phyloP scores from a whole-genome alignment of 805 yeast species.

The Gaillardinia entomophila region DNA sequence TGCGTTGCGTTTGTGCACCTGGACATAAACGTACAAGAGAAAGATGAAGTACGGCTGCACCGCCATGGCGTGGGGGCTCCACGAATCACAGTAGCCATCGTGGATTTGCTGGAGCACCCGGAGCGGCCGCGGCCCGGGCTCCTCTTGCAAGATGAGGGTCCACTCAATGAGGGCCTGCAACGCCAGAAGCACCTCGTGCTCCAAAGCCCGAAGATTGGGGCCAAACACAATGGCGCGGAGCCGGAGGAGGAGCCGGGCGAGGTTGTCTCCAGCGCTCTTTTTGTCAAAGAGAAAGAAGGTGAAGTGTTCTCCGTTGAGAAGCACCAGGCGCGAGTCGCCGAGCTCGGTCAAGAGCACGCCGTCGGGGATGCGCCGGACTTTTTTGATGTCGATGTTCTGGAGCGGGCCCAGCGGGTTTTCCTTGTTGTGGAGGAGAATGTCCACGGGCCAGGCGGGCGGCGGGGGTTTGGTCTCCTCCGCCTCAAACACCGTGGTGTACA shows the following conservation, averaged over 20 bases:
- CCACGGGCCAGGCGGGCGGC: background rate
- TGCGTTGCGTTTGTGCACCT: too few relatives aligned
- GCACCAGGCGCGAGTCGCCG: slow-evolving; percentile 4
- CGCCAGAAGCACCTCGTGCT: slow-evolving; percentile 12
- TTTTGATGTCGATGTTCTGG: background rate
- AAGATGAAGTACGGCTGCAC: too few relatives aligned
- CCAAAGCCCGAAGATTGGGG: slow-evolving; percentile 1
- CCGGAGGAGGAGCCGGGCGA: slow-evolving; percentile 12
- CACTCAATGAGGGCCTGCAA: slow-evolving; percentile 21
- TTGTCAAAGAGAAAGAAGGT: slow-evolving; percentile 19
- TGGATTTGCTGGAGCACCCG: background rate
- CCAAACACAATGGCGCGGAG: slow-evolving; percentile 12
- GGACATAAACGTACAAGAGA: too few relatives aligned
- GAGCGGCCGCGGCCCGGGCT: slow-evolving; percentile 7
- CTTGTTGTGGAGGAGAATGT: background rate
- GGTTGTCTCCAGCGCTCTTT: slow-evolving; percentile 9
- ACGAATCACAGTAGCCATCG: too few relatives aligned
- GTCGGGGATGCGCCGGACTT: slow-evolving; percentile 4
- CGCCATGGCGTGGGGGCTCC: too few relatives aligned
- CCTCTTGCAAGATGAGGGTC: slow-evolving; percentile 25
- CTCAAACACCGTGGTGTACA: slow-evolving; percentile 27
- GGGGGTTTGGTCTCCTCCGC: slow-evolving; percentile 21
- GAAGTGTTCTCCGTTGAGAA: slow-evolving; percentile 15
- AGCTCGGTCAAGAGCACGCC: slow-evolving; percentile 8
- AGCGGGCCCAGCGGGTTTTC: too few relatives aligned